phyloP scores from a whole-genome alignment of 164 flowering plant genomes.

The Chimonanthus salicifolius region DNA sequence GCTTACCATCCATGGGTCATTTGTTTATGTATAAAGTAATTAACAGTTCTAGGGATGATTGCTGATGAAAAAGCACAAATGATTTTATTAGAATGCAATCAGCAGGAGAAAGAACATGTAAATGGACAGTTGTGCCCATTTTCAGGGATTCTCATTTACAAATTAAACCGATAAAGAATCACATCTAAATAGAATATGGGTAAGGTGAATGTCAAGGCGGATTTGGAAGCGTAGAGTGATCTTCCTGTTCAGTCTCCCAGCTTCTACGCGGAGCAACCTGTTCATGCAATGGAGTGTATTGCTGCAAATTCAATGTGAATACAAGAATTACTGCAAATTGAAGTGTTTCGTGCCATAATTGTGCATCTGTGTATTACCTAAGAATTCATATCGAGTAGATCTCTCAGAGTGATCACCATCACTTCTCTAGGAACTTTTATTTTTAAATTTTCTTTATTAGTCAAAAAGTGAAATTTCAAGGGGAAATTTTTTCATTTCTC shows the following conservation, averaged over 20 bases:
- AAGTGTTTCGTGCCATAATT: neutral
- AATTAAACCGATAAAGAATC: constrained; percentile 9
- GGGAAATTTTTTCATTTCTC: neutral
- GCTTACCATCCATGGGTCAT: neutral
- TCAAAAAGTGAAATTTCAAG: neutral
- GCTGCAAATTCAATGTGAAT: constrained; percentile 38
- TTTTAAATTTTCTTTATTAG: neutral
- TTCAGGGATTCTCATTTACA: constrained; percentile 6
- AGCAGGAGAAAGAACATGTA: neutral
- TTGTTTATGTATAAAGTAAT: neutral
- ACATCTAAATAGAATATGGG: neutral
- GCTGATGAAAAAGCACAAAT: neutral
- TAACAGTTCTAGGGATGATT: neutral
- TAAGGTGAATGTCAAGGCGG: constrained; percentile 19
- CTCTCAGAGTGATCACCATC: neutral
- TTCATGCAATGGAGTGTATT: constrained; percentile 56
- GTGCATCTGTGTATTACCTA: neutral
- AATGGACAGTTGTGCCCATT: constrained; percentile 5
- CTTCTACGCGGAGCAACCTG: constrained; percentile 73
- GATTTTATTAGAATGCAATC: constrained; percentile 4
- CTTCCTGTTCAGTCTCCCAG: constrained; percentile 68
- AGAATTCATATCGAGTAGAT: neutral
- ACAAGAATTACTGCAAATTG: neutral
- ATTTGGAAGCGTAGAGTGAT: constrained; percentile 32
- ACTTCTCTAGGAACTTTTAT: neutral